These are phyloP conservation scores for Ophiorrhiza pumila DNA, from an alignment of 257 asterid genomes.

Conservation along the genomic window DNA sequence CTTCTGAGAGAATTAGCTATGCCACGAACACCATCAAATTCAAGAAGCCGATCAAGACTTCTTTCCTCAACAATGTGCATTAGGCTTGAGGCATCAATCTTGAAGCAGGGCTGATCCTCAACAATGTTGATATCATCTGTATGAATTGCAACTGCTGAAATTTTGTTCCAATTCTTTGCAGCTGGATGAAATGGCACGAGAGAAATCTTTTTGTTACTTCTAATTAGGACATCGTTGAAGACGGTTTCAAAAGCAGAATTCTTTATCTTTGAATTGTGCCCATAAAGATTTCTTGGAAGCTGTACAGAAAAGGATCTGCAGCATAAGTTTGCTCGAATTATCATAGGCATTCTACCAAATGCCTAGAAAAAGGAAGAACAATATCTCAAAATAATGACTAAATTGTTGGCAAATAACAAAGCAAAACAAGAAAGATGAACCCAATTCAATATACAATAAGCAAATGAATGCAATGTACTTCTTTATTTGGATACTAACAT, in stretches of 20 bases:
- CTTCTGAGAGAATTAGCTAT: slow-evolving; percentile 18
- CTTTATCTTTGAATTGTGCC: slow-evolving; percentile 10
- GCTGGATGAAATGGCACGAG: neutral
- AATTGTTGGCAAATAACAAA: neutral
- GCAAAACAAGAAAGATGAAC: too few relatives aligned
- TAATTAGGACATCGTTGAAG: neutral
- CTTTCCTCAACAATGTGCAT: slow-evolving; percentile 26
- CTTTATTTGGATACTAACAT: too few relatives aligned
- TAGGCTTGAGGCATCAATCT: slow-evolving; percentile 16
- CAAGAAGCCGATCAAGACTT: slow-evolving; percentile 20
- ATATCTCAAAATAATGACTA: neutral
- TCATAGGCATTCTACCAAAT: slow-evolving; percentile 1
- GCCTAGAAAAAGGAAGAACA: neutral
- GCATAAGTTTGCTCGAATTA: neutral
- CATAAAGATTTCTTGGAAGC: neutral
- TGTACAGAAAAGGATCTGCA: slow-evolving; percentile 2
- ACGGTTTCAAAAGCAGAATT: slow-evolving; percentile 12
- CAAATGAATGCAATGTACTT: too few relatives aligned
- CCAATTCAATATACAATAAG: too few relatives aligned
- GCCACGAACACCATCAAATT: slow-evolving; percentile 33
- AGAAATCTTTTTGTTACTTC: neutral
- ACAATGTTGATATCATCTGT: neutral
- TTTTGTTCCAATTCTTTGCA: neutral
- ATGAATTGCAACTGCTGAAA: neutral
- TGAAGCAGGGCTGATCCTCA: neutral